These are phyloP conservation scores for Arachis monticola DNA, from an alignment of 331 rosid genomes.

Conservation along the genomic window DNA sequence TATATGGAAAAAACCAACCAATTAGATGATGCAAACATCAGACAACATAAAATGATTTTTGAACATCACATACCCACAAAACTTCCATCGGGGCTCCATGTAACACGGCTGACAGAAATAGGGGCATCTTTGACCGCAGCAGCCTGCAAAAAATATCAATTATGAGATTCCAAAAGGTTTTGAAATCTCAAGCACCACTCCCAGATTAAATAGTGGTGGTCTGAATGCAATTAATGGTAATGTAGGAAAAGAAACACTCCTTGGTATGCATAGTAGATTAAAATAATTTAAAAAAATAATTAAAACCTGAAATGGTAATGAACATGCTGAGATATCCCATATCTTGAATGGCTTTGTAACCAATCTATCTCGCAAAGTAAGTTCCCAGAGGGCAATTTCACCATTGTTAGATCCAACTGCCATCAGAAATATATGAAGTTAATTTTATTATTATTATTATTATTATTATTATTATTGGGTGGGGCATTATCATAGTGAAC, in stretches of 20 bases:
- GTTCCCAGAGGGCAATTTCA: slow-evolving; percentile 85
- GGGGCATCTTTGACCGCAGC: slow-evolving; percentile 56
- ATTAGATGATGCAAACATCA: slow-evolving; percentile 38
- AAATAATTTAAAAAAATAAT: slow-evolving; percentile 26
- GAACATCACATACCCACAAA: slow-evolving; percentile 74
- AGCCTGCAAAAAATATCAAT: slow-evolving; percentile 57
- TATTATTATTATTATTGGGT: no score
- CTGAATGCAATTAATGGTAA: slow-evolving; percentile 24
- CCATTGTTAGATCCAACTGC: slow-evolving; percentile 84
- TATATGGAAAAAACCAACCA: slow-evolving; percentile 50
- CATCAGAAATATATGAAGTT: slow-evolving; percentile 32
- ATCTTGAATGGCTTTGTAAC: slow-evolving; percentile 78
- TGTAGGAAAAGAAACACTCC: slow-evolving; percentile 31
- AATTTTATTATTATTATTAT: background rate
- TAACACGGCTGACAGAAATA: slow-evolving; percentile 80
- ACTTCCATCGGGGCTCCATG: slow-evolving; percentile 92
- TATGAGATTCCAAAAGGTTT: slow-evolving; percentile 45
- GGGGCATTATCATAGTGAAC: slow-evolving; percentile 4
- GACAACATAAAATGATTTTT: slow-evolving; percentile 31
- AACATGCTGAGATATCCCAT: slow-evolving; percentile 60
- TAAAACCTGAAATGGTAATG: slow-evolving; percentile 74
- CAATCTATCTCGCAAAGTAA: slow-evolving; percentile 65
- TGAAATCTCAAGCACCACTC: slow-evolving; percentile 40
- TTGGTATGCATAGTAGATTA: background rate
- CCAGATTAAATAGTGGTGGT: slow-evolving; percentile 14